Evolutionary conservation across 192 early-diverging fungal species (phyloP).

Genomic region (Rhizophagus clarus): DNA sequence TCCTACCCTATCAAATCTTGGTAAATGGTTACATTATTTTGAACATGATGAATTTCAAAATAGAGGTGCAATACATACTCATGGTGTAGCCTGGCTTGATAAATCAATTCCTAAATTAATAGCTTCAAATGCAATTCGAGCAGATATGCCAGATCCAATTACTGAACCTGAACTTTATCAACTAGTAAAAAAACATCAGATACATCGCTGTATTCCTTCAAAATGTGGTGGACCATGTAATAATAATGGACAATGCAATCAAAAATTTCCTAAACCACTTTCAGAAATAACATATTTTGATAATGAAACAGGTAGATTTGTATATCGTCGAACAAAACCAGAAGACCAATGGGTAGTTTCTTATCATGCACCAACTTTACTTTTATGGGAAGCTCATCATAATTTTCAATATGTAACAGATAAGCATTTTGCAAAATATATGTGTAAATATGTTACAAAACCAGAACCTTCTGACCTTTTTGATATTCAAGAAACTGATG

Average conservation of each 20-base stretch:
- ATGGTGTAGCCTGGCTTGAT: not conserved
- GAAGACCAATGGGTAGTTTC: not conserved
- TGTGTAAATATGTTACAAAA: slow-evolving; percentile 1
- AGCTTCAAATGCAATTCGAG: not conserved
- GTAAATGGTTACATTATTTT: not conserved
- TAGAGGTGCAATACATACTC: not conserved
- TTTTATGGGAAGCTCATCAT: not conserved
- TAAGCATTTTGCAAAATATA: not conserved
- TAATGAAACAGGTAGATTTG: not conserved
- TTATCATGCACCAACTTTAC: not conserved
- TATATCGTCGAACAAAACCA: not conserved
- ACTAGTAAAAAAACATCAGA: not conserved
- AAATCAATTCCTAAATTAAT: slow-evolving; percentile 5
- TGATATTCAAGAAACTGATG: not conserved
- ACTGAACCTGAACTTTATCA: not conserved
- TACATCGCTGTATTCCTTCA: not conserved
- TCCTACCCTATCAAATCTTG: no score
- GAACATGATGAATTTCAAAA: slow-evolving; percentile 27
- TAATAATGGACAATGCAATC: not conserved
- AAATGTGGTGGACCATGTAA: not conserved
- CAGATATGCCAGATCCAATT: not conserved
- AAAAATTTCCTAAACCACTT: not conserved
- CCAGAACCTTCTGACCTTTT: not conserved
- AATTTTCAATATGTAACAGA: slow-evolving; percentile 10
- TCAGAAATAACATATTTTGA: slow-evolving; percentile 1